These are phyloP conservation scores for Gonapodya prolifera DNA, from an alignment of 192 early-diverging fungal species.

Conservation along the genomic window DNA sequence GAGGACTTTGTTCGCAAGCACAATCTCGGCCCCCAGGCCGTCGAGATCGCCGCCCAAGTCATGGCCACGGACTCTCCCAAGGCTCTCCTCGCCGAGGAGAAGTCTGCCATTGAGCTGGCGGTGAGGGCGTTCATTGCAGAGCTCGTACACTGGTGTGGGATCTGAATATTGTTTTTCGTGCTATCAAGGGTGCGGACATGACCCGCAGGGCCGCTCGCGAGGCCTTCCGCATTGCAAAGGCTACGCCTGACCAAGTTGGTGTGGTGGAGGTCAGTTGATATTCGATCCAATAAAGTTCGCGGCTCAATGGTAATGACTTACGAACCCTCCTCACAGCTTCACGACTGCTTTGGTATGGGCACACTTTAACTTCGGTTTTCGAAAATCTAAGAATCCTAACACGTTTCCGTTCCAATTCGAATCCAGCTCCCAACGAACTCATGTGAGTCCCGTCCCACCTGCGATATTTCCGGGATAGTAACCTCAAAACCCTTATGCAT, in stretches of 20 bases:
- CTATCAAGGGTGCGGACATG: constrained; percentile 56
- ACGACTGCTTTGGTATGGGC: constrained; percentile 66
- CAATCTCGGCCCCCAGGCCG: constrained; percentile 41
- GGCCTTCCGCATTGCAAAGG: constrained; percentile 40
- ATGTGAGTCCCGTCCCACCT: no score
- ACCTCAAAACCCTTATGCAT: no score
- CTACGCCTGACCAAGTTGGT: constrained; percentile 42
- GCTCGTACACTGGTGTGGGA: neutral
- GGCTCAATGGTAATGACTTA: neutral
- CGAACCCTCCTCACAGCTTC: constrained; percentile 19
- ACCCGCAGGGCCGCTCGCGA: constrained; percentile 45
- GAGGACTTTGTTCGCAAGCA: constrained; percentile 52
- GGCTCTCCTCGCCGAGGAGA: neutral
- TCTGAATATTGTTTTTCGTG: no score
- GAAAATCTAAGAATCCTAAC: no score
- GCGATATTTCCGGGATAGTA: no score
- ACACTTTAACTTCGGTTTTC: no score
- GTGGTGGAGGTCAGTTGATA: no score
- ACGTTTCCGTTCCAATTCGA: neutral
- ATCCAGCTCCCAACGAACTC: constrained; percentile 15
- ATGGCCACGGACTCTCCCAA: constrained; percentile 61
- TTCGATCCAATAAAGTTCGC: no score
- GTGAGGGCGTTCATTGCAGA: neutral
- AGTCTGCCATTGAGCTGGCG: neutral
- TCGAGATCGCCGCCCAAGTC: constrained; percentile 51